Evolutionary conservation across 108 stramenopile genomes (phyloP).

Genomic region (Fistulifera pelliculosa): DNA sequence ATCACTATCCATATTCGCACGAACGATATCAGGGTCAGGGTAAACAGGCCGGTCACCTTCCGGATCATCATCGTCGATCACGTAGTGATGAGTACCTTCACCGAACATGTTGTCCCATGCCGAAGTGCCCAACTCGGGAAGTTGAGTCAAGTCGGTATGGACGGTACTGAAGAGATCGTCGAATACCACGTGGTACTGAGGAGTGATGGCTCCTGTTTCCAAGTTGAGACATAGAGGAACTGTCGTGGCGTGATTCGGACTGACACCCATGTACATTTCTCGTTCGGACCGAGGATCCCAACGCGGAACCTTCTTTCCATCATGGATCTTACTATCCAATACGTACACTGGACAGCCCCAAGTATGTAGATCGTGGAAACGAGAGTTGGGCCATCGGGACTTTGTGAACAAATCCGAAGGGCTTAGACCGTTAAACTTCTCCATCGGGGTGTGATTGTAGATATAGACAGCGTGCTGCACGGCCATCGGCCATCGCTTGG

Average conservation of each 20-base stretch:
- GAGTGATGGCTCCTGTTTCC: conserved; percentile 8
- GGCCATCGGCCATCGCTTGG: conserved; percentile 5
- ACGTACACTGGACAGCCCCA: conserved; percentile 32
- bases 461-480: conserved; percentile 1
- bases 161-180: conserved; percentile 20
- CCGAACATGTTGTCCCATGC: conserved; percentile 22
- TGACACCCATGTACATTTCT: conserved; percentile 7
- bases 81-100: conserved; percentile 8
- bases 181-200: conserved; percentile 26
- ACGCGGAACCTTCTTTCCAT: conserved; percentile 25
- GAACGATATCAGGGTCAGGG: too few species aligned
- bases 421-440: neutral
- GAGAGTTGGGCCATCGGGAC: conserved; percentile 6
- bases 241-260: conserved; percentile 9
- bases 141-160: neutral
- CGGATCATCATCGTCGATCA: conserved; percentile 21
- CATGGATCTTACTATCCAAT: conserved; percentile 16
- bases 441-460: conserved; percentile 4
- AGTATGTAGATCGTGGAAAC: conserved; percentile 14
- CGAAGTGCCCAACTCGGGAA: conserved; percentile 12
- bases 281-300: conserved; percentile 19
- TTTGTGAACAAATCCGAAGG: conserved; percentile 15
- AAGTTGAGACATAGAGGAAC: conserved; percentile 26
- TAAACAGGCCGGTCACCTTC: too few species aligned
- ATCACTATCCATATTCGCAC: too few species aligned